A percentile compares a stretch with the other conserved stretches of the same genome.
These are phyloP conservation scores for Phalaenopsis hybrid DNA, from an alignment of 116 monocot species.

Conservation along the genomic window DNA sequence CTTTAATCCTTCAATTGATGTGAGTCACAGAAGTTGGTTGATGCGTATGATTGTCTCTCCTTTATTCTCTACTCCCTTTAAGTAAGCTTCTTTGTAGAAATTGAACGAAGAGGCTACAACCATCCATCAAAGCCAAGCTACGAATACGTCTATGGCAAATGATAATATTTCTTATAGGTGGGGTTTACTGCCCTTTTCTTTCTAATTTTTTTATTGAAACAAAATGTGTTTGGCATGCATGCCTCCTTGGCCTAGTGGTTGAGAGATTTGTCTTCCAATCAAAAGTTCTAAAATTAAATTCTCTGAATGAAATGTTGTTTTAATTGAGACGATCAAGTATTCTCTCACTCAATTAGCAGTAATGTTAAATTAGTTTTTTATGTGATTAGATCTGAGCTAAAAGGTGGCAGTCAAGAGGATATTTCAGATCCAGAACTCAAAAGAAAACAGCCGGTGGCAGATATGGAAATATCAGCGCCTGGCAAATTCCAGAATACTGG, in stretches of 20 bases:
- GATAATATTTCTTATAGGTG: slow-evolving; percentile 40
- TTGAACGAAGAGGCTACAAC: slow-evolving; percentile 59
- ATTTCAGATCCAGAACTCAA: slow-evolving; percentile 35
- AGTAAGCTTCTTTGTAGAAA: slow-evolving; percentile 57
- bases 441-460: slow-evolving; percentile 46
- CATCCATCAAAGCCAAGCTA: slow-evolving; percentile 21
- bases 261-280: too few species aligned
- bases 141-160: slow-evolving; percentile 33
- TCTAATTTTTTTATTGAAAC: not conserved
- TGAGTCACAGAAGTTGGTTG: slow-evolving; percentile 31
- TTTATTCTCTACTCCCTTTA: slow-evolving; percentile 9
- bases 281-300: too few species aligned
- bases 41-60: not conserved
- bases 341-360: not conserved
- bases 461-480: slow-evolving; percentile 19
- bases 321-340: not conserved
- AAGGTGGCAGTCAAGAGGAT: slow-evolving; percentile 9
- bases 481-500: slow-evolving; percentile 1
- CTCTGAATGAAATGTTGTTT: too few species aligned
- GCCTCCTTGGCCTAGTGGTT: too few species aligned
- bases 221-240: too few species aligned
- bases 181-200: not conserved
- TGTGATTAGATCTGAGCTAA: slow-evolving; percentile 8
- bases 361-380: not conserved
- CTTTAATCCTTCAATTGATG: slow-evolving; percentile 91